phyloP scores from a whole-genome alignment of 2,329 filamentous ascomycete species.

The Elsinoe perseae region DNA sequence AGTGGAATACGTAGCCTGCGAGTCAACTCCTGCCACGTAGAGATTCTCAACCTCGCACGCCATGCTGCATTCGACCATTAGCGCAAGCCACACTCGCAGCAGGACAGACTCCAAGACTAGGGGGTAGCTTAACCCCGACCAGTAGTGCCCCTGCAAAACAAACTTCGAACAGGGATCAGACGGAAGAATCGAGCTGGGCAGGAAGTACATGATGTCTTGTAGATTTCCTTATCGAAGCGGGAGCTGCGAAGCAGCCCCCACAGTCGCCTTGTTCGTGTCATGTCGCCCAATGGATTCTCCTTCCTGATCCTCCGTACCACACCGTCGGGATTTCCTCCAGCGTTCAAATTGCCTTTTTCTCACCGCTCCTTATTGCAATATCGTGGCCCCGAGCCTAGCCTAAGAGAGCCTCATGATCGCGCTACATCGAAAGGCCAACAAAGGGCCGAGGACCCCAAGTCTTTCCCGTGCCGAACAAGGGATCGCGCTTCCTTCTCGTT shows the following conservation, averaged over 20 bases:
- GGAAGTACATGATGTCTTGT: constrained; percentile 5
- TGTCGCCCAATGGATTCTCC: not conserved
- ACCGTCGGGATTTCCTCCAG: constrained; percentile 1
- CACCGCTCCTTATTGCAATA: constrained; percentile 1
- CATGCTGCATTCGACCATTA: constrained; percentile 8
- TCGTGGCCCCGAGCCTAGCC: not conserved
- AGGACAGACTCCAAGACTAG: constrained; percentile 13
- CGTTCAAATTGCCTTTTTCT: not conserved
- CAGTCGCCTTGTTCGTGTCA: constrained; percentile 4
- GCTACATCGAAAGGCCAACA: not conserved
- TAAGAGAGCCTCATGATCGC: not conserved
- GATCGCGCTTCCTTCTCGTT: not conserved
- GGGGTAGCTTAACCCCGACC: constrained; percentile 10
- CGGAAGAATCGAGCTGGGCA: constrained; percentile 9
- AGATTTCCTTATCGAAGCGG: constrained; percentile 1
- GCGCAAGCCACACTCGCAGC: constrained; percentile 9
- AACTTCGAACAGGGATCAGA: constrained; percentile 9
- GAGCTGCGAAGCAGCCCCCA: not conserved
- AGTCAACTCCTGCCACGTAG: constrained; percentile 14
- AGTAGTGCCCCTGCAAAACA: constrained; percentile 7
- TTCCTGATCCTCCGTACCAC: constrained; percentile 6
- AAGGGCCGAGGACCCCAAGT: constrained; percentile 9
- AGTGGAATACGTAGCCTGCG: constrained; percentile 2
- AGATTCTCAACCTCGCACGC: constrained; percentile 2
- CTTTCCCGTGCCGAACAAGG: constrained; percentile 10